Evolutionary conservation across 83 land plant species (phyloP), one percentile per base, ranked within the genome.

Genomic region (Diphasiastrum complanatum): DNA sequence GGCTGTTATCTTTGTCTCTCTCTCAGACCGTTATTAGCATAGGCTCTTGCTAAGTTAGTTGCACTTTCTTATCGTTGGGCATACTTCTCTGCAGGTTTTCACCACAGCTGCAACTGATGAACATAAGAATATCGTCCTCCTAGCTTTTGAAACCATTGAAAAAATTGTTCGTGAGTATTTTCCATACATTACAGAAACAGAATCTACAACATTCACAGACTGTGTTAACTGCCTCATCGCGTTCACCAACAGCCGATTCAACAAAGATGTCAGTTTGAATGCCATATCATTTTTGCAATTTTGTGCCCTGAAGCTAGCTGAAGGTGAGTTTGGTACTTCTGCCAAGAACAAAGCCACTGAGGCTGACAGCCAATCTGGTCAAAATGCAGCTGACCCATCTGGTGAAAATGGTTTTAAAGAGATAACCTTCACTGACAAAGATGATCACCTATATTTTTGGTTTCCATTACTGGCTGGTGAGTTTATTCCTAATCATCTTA

Each of bases 101-200:
- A 83, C 99, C 18, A 95, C 97, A 29, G 99, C 99, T 38, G 96
- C 99, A 20, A 90, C 84, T 47, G 99, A 95, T 77, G 93, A 89
- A 30, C 99, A 95, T 70, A 95, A 89, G 64, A 90, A 80, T 55
- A 86, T 90, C 53, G 99, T 95, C 23, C 84, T 95, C 1, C 72
- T 95, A 69, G 99, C 97, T 2, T 95, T 95, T 77, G 99, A 89
- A 64, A 89, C 95, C 20, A 89, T 89, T 71, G 99, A 95, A 68
- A 95, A 84, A 73, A 84, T 95, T 65, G 82, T 95, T 19, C 82
- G 93, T 54, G 99, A 95, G 58, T 95, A 95, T 56, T 95, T 95
- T 72, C 93, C 97, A 12, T 89, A 84, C 71, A 95, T 95, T 29
- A 95, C 99, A 10, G 99, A 95, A 70, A 95, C 97, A 23, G 99